phyloP scores from a whole-genome alignment of 2,329 filamentous ascomycete species.

The Pezicula neosporulosa region DNA sequence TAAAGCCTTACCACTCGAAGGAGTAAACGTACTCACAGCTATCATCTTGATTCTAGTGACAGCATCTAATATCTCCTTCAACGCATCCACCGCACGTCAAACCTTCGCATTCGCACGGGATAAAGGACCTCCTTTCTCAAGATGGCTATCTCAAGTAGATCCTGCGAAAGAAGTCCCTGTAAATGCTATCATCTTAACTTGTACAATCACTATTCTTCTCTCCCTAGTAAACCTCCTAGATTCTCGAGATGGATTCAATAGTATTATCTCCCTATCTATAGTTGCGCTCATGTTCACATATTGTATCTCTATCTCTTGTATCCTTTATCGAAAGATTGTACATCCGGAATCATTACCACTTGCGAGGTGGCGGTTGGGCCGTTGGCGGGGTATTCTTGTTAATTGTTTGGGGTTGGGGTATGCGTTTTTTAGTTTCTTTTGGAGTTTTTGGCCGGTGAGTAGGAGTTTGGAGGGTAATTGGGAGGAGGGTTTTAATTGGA shows the following conservation, averaged over 20 bases:
- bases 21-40: conserved; percentile 12
- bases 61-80: conserved; percentile 33
- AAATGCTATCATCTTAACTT: conserved; percentile 25
- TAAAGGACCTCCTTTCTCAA: conserved; percentile 35
- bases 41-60: conserved; percentile 37
- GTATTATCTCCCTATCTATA: conserved; percentile 46
- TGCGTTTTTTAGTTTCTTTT: conserved; percentile 39
- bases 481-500: conserved; percentile 44
- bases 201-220: conserved; percentile 11
- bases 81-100: conserved; percentile 31
- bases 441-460: conserved; percentile 43
- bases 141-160: conserved; percentile 34
- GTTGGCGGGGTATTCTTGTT: too few relatives aligned
- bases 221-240: conserved; percentile 45
- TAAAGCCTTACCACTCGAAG: conserved; percentile 40
- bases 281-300: conserved; percentile 47
- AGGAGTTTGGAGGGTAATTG: too few relatives aligned
- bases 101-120: conserved; percentile 42
- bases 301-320: conserved; percentile 39
- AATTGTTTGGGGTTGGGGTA: conserved; percentile 38
- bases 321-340: conserved; percentile 37
- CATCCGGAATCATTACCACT: conserved; percentile 33
- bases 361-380: too few relatives aligned
- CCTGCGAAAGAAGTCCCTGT: conserved; percentile 35
- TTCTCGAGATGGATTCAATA: conserved; percentile 46